Conservation (phyloP, 768 basidiomycete genomes). For the Xerocomellus amylosporus region DNA sequence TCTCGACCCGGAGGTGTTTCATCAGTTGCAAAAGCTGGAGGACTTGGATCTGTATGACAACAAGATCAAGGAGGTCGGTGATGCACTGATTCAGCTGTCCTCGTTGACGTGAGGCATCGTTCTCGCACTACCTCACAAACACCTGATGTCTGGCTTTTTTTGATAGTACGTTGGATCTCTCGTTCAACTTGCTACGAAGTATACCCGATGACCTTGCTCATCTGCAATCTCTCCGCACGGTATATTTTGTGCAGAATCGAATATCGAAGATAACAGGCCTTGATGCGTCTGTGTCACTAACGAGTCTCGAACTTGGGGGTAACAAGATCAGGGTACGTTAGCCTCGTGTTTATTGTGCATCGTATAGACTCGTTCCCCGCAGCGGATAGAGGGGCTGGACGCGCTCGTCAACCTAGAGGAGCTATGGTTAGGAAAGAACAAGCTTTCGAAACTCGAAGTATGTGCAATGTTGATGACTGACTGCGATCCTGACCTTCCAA, state of each 20-base stretch:
- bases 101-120: slow-evolving; percentile 50
- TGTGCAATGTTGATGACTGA: not conserved
- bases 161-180: slow-evolving; percentile 81
- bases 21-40: slow-evolving; percentile 63
- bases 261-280: slow-evolving; percentile 78
- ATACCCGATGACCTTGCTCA: slow-evolving; percentile 61
- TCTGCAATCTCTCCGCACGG: slow-evolving; percentile 62
- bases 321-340: slow-evolving; percentile 80
- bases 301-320: slow-evolving; percentile 89
- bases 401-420: slow-evolving; percentile 81
- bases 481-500: not conserved
- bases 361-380: slow-evolving; percentile 2
- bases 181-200: slow-evolving; percentile 84
- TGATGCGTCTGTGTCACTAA: slow-evolving; percentile 52
- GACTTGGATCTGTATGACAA: slow-evolving; percentile 98
- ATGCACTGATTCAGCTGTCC: slow-evolving; percentile 56
- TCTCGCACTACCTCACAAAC: not conserved
- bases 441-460: slow-evolving; percentile 85
- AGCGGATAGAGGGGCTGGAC: slow-evolving; percentile 89
- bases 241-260: slow-evolving; percentile 97
- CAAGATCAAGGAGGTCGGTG: slow-evolving; percentile 71
- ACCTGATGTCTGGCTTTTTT: not conserved
- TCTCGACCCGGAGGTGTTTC: slow-evolving; percentile 72
- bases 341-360: not conserved
- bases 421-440: slow-evolving; percentile 98